A percentile compares a stretch with the other conserved stretches of the same genome.
phyloP scores from a whole-genome alignment of 371 early-diverging fungal genomes.

The Apophysomyces trapeziformis region DNA sequence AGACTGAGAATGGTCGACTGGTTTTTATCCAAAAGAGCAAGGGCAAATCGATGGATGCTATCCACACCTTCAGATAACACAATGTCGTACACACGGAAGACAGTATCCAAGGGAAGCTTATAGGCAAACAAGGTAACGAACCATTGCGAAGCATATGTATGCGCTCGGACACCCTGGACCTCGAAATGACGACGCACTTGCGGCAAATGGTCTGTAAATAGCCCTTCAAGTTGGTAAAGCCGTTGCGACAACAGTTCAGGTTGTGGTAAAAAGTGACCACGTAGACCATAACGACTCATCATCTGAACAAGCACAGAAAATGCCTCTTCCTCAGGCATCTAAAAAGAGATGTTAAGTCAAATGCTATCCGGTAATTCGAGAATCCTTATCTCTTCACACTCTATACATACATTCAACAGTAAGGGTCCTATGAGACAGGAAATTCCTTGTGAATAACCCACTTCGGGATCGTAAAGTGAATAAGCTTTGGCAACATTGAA shows the following conservation, averaged over 20 bases:
- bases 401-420: conserved; percentile 75
- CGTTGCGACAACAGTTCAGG: conserved; percentile 82
- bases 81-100: conserved; percentile 89
- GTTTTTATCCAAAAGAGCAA: conserved; percentile 85
- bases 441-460: conserved; percentile 95
- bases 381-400: not conserved
- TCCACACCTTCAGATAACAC: conserved; percentile 92
- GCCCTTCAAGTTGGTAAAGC: conserved; percentile 85
- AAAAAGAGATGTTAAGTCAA: conserved; percentile 15
- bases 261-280: conserved; percentile 84
- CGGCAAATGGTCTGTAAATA: conserved; percentile 84
- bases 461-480: conserved; percentile 85
- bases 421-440: conserved; percentile 88
- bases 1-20: conserved; percentile 75
- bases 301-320: conserved; percentile 88
- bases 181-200: conserved; percentile 77
- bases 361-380: not conserved
- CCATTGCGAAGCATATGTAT: conserved; percentile 94
- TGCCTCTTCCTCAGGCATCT: conserved; percentile 97
- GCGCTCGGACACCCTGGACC: conserved; percentile 80
- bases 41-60: conserved; percentile 76
- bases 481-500: conserved; percentile 93
- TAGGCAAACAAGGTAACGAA: conserved; percentile 97
- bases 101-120: conserved; percentile 87
- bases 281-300: conserved; percentile 84